Evolutionary conservation across 2,329 filamentous ascomycete genomes (phyloP), one percentile per base, ranked within the genome.

Genomic region (Colletotrichum noveboracense): DNA sequence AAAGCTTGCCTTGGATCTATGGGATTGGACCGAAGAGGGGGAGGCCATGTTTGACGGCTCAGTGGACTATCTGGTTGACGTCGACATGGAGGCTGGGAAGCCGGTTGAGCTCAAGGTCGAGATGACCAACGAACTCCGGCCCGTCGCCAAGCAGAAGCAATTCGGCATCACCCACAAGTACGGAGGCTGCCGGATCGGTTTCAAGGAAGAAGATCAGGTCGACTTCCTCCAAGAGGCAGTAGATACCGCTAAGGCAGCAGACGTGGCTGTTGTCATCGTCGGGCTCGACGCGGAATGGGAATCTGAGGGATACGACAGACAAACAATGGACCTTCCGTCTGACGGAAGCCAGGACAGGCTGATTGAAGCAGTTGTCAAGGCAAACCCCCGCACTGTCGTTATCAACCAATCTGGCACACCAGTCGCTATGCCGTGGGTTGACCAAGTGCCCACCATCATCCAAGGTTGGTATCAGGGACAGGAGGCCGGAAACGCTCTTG

Each of bases 391-490:
- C 24, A 94, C 93, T 0, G 88, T 94, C 18, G 92, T 95, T 0
- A 89, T 95, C 21, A 92, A 93, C 80, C 92, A 94, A 76, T 93
- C 92, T 1, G 93, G 92, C n/a, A 92, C 91, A 6, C 92, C 93
- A 0, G 89, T 94, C 18, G 89, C 89, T 3, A 92, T 94, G 92
- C 93, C 93, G 18, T 96, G 93, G 94, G 90, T 87, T 2, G 87
- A 91, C 77, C 84, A 87, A 26, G 92, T 93, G 4, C 90, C 93
- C 5, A 90, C 92, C 2, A 91, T 95, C 34, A 80, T 96, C 1
- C 93, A 95, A 81, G 90, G 94, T 91, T 94, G 93, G 93, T 94
- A 94, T 78, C 92, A 92, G 76, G 93, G 93, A 14, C 93, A 94
- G 78, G 93, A 95, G 82, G 90, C 91, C 6, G 93, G 93, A 1